These are phyloP conservation scores for Psilocybe cubensis DNA, from an alignment of 768 basidiomycete species.

Conservation along the genomic window DNA sequence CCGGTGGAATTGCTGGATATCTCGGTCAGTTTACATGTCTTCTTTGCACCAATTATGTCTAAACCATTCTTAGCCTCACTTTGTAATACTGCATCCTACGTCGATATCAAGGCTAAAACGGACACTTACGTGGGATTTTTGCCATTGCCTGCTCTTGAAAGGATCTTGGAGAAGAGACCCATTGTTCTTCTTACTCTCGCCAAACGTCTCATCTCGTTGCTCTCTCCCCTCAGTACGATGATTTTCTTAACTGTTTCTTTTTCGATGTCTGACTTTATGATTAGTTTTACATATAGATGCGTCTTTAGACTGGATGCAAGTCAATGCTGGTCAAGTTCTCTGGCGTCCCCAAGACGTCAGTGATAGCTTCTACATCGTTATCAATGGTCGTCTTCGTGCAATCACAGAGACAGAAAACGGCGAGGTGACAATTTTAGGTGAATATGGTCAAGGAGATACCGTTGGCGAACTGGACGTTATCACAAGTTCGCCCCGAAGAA, in stretches of 20 bases:
- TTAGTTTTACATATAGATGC: conserved; percentile 95
- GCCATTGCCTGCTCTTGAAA: conserved; percentile 85
- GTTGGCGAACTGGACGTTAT: conserved; percentile 99
- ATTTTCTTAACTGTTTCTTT: background rate
- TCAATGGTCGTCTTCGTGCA: conserved; percentile 93
- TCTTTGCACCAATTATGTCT: background rate
- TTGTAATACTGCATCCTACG: conserved; percentile 91
- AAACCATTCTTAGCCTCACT: conserved; percentile 66
- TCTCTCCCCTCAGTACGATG: conserved; percentile 84
- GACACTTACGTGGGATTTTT: conserved; percentile 98
- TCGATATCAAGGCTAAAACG: conserved; percentile 96
- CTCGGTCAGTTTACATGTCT: conserved; percentile 54
- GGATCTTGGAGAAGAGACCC: conserved; percentile 89
- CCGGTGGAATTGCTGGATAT: conserved; percentile 97
- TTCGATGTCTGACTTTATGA: background rate
- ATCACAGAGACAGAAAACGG: conserved; percentile 81
- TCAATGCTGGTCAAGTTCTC: conserved; percentile 91
- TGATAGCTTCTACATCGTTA: conserved; percentile 97
- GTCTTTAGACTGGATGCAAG: conserved; percentile 98
- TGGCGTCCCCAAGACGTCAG: conserved; percentile 91
- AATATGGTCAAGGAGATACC: conserved; percentile 97
- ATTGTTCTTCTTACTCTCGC: conserved; percentile 95
- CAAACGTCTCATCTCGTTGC: conserved; percentile 92
- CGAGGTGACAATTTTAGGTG: conserved; percentile 80
- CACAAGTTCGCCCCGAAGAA: conserved; percentile 83